Percentiles rank a stretch among this genome's conserved stretches.
Conservation (phyloP, 176 grass and related monocot genomes). For the Oryza meridionalis region DNA sequence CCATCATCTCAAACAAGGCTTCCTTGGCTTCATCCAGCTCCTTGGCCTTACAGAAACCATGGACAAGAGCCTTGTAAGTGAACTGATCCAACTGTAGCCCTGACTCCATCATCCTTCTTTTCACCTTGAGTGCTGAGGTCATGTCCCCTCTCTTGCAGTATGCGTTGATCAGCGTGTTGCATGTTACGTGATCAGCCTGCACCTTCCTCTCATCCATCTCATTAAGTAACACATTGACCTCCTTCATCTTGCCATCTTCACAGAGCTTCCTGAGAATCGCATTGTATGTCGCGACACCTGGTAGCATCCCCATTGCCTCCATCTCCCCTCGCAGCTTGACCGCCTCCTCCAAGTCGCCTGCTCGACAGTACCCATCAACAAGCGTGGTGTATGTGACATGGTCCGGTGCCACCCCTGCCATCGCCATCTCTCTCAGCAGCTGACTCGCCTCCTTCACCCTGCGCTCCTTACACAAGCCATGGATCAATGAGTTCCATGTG, state of each 20-base stretch:
- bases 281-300: constrained; percentile 72
- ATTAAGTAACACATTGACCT: constrained; percentile 64
- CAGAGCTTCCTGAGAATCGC: constrained; percentile 81
- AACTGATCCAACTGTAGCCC: constrained; percentile 79
- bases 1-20: constrained; percentile 77
- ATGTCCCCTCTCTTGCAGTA: constrained; percentile 88
- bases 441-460: constrained; percentile 68
- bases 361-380: constrained; percentile 79
- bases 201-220: constrained; percentile 84
- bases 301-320: constrained; percentile 62
- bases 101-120: constrained; percentile 82
- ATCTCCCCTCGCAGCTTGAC: constrained; percentile 62
- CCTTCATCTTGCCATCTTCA: constrained; percentile 75
- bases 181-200: constrained; percentile 79
- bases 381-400: constrained; percentile 79
- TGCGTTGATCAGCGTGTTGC: constrained; percentile 88
- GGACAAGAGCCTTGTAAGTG: constrained; percentile 86
- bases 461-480: constrained; percentile 75
- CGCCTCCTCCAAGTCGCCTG: constrained; percentile 53
- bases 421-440: constrained; percentile 60
- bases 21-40: constrained; percentile 73
- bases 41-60: constrained; percentile 85
- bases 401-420: constrained; percentile 32
- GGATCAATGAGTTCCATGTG: constrained; percentile 78
- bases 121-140: constrained; percentile 68